Percentiles rank a stretch among this genome's conserved stretches.
Conservation (phyloP, 2,329 filamentous ascomycete genomes). For the Sporothrix brasiliensis region DNA sequence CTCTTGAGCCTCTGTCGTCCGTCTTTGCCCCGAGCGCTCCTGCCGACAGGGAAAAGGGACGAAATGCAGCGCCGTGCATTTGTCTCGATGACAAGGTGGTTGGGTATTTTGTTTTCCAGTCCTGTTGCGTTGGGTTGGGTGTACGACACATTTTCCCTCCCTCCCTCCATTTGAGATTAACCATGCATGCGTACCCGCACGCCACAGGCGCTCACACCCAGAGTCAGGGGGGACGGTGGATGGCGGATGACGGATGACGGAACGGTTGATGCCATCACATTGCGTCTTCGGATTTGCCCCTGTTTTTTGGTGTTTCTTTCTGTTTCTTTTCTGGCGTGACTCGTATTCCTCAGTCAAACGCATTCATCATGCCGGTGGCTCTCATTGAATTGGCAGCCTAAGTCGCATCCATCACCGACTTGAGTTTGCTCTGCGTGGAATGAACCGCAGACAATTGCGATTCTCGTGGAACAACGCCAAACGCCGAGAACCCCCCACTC, state of each 20-base stretch:
- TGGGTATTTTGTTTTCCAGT: not conserved
- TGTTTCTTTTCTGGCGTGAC: not conserved
- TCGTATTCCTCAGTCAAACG: slow-evolving; percentile 2
- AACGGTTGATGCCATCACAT: slow-evolving; percentile 24
- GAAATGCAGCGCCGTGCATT: not conserved
- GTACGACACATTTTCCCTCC: not conserved
- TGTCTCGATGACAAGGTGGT: no score
- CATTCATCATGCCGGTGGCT: not conserved
- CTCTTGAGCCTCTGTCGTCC: not conserved
- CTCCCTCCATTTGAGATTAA: slow-evolving; percentile 3
- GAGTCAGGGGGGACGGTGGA: not conserved
- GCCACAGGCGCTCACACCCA: no score
- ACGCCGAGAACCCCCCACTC: no score
- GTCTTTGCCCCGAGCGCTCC: slow-evolving; percentile 9
- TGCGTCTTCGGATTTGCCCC: not conserved
- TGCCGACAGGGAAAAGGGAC: slow-evolving; percentile 8
- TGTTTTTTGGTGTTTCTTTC: not conserved
- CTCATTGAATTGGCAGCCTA: no score
- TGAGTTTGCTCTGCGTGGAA: no score
- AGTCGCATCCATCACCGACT: no score
- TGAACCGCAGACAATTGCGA: not conserved
- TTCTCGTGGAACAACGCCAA: not conserved
- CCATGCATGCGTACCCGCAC: slow-evolving; percentile 4
- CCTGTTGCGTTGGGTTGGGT: slow-evolving; percentile 5
- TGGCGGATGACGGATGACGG: slow-evolving; percentile 12